Evolutionary conservation across 805 yeast genomes (phyloP).

Genomic region (Tetrapisispora namnaoensis): DNA sequence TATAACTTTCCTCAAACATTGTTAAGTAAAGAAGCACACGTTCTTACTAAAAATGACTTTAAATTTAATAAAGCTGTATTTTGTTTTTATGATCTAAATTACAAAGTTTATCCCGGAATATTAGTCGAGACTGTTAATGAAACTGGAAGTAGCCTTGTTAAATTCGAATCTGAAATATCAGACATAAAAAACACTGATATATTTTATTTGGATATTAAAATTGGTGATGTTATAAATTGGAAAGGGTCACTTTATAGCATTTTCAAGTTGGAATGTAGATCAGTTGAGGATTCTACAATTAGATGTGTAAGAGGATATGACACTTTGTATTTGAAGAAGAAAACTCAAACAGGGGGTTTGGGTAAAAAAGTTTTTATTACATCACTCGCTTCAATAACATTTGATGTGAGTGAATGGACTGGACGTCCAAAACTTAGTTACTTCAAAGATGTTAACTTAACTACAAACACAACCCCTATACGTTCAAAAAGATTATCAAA

Average conservation of each 20-base stretch:
- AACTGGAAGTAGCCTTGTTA: slow-evolving; percentile 10
- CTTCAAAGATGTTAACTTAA: not conserved
- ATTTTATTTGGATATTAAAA: slow-evolving; percentile 40
- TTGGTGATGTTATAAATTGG: slow-evolving; percentile 45
- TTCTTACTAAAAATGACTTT: slow-evolving; percentile 15
- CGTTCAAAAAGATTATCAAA: slow-evolving; percentile 12
- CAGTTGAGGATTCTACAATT: slow-evolving; percentile 24
- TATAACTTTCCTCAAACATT: not conserved
- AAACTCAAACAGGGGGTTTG: slow-evolving; percentile 14
- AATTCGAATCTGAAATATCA: slow-evolving; percentile 16
- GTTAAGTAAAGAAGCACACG: not conserved
- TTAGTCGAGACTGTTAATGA: slow-evolving; percentile 22
- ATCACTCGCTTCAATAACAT: slow-evolving; percentile 25
- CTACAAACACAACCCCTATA: slow-evolving; percentile 13
- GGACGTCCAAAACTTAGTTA: slow-evolving; percentile 23
- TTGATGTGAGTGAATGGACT: slow-evolving; percentile 30
- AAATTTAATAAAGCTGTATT: slow-evolving; percentile 37
- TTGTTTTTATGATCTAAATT: slow-evolving; percentile 40
- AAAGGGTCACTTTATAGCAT: slow-evolving; percentile 33
- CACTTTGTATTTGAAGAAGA: slow-evolving; percentile 32
- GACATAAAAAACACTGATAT: slow-evolving; percentile 24
- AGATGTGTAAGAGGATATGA: slow-evolving; percentile 56
- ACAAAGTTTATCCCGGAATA: slow-evolving; percentile 41
- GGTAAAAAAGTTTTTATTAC: slow-evolving; percentile 12
- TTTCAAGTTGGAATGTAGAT: slow-evolving; percentile 34